phyloP scores from a whole-genome alignment of 1,284 basidiomycete species.

The Ceratobasidium sp. region DNA sequence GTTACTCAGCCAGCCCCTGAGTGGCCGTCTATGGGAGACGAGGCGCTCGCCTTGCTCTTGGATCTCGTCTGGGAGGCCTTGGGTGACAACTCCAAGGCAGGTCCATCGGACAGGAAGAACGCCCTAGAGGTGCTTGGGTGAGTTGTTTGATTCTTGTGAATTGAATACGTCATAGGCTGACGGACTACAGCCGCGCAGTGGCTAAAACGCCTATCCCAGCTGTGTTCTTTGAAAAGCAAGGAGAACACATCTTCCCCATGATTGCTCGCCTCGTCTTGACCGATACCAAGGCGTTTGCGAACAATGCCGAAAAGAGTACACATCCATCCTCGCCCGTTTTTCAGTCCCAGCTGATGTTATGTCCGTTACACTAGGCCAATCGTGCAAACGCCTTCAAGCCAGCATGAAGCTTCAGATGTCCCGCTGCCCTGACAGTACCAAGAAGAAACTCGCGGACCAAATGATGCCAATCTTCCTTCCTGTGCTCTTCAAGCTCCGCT shows the following conservation, averaged over 20 bases:
- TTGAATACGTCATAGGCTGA: background rate
- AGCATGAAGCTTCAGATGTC: conserved; percentile 37
- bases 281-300: conserved; percentile 32
- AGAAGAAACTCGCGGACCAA: conserved; percentile 30
- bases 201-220: conserved; percentile 16
- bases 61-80: conserved; percentile 34
- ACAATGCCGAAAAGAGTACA: conserved; percentile 27
- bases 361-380: background rate
- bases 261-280: conserved; percentile 24
- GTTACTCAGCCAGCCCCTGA: conserved; percentile 24
- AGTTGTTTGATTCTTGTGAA: background rate
- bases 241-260: conserved; percentile 37
- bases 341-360: background rate
- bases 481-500: conserved; percentile 38
- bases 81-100: conserved; percentile 27
- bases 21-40: conserved; percentile 28
- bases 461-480: conserved; percentile 37
- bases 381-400: conserved; percentile 27
- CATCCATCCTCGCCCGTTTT: background rate
- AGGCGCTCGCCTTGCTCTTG: conserved; percentile 20
- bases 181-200: conserved; percentile 18
- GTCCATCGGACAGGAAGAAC: conserved; percentile 25
- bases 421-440: conserved; percentile 5
- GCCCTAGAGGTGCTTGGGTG: conserved; percentile 26
- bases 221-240: conserved; percentile 25